These are phyloP conservation scores for Boletus barrowsii DNA, from an alignment of 768 basidiomycete genomes.

Conservation along the genomic window DNA sequence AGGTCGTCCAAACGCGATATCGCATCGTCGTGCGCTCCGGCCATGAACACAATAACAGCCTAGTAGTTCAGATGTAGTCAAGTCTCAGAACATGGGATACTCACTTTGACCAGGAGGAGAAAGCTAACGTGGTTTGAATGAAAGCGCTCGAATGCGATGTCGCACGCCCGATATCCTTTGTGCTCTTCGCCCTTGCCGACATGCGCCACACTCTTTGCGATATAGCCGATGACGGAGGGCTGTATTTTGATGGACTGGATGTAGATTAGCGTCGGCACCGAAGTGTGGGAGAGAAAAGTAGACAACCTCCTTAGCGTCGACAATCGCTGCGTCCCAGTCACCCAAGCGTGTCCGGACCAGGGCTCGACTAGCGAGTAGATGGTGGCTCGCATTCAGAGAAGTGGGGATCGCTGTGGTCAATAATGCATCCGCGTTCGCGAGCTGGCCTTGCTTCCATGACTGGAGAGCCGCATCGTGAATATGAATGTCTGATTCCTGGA, in stretches of 20 bases:
- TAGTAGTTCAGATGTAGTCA: not conserved
- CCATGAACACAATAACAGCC: not conserved
- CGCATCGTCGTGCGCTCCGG: not conserved
- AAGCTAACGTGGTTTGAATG: not conserved
- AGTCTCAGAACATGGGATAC: not conserved
- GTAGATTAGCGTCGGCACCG: not conserved
- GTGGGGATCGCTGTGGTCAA: not conserved
- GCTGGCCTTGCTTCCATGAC: not conserved
- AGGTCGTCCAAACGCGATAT: not conserved
- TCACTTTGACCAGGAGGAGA: not conserved
- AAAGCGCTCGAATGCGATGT: not conserved
- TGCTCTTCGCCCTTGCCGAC: not conserved
- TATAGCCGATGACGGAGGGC: conserved; percentile 1
- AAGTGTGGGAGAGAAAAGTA: too few relatives aligned
- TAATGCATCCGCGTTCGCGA: not conserved
- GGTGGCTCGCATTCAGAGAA: not conserved
- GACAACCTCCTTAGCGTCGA: conserved; percentile 1
- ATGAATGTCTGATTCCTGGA: not conserved
- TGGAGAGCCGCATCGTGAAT: not conserved
- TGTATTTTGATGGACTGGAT: not conserved
- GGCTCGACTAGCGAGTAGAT: not conserved
- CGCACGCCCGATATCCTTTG: not conserved
- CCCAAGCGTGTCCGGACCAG: not conserved
- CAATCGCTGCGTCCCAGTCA: not conserved
- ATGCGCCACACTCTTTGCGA: conserved; percentile 1